Base-by-base conservation (phyloP, 805 yeast genomes). In the Pichia deserticola region DNA sequence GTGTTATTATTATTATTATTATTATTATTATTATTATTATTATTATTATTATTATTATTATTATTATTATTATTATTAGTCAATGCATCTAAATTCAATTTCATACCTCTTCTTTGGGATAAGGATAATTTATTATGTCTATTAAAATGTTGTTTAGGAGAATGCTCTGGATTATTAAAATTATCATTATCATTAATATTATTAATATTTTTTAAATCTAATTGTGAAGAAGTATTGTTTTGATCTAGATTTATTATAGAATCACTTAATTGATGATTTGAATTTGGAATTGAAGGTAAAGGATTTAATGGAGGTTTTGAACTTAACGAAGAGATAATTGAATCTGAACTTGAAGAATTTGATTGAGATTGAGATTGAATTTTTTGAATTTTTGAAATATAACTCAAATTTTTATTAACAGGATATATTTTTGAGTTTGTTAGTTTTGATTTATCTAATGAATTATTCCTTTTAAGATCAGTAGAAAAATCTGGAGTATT, bases 61-160 rank as follows among this genome's bases (percentile, higher is more conserved):
- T 40, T 64, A 71, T 37, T 50, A 56, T 33, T 55, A 20, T 51
- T 15, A 25, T 54, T 20, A 8, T 10, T 28, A 36, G 13, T 41
- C 7, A 62, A 33, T 3, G 58, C 34, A 36, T 50, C 46, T 25
- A 77, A 65, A 57, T 74, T 72, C 44, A 78, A 57, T 50, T 76
- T 77, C 77, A 78, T 69, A 5, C 81, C 81, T 57, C 82, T 61
- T 59, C 83, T 66, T 54, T 77, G 79, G 4, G 82, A 75, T 34
- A 78, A 64, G 1, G 81, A 71, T 0, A 76, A 66, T 54, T 71
- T 74, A 68, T 34, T 64, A 45, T 5, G 7, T 30, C 32, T 30
- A 30, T 6, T 30, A 6, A 30, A 30, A 7, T 30, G 9, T 30
- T 30, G 32, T 30, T 30, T 30, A 7, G 32, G 9, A 30, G 32